These are phyloP conservation scores for Solanum acaule DNA, from an alignment of 257 asterid species.

Conservation along the genomic window DNA sequence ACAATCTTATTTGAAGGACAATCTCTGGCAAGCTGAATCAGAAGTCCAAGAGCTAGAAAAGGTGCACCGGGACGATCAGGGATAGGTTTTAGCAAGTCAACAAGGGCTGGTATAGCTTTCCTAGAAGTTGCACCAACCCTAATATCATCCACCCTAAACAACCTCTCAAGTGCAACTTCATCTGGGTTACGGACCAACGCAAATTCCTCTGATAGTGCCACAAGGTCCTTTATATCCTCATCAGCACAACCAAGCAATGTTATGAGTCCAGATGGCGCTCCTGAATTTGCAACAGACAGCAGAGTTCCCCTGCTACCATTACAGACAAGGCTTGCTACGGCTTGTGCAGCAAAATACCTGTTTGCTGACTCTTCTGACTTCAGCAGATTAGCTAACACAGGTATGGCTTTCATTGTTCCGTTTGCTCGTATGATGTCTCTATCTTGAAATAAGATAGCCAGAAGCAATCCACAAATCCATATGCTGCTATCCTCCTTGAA, in stretches of 20 bases:
- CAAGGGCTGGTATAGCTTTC: slow-evolving; percentile 96
- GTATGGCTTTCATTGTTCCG: slow-evolving; percentile 82
- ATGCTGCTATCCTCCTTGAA: slow-evolving; percentile 75
- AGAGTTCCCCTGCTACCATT: slow-evolving; percentile 99
- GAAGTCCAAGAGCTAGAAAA: slow-evolving; percentile 77
- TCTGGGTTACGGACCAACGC: slow-evolving; percentile 78
- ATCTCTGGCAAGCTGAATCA: slow-evolving; percentile 81
- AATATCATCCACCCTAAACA: slow-evolving; percentile 95
- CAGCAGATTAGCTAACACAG: slow-evolving; percentile 72
- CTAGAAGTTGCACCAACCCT: slow-evolving; percentile 94
- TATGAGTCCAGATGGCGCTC: slow-evolving; percentile 87
- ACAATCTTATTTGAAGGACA: slow-evolving; percentile 78
- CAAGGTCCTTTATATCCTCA: slow-evolving; percentile 65
- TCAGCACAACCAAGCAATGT: slow-evolving; percentile 92
- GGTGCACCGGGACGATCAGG: slow-evolving; percentile 99
- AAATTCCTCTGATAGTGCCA: slow-evolving; percentile 78
- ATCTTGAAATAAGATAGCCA: slow-evolving; percentile 78
- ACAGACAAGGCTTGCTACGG: slow-evolving; percentile 89
- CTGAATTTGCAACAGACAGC: slow-evolving; percentile 95
- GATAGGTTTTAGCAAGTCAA: slow-evolving; percentile 92
- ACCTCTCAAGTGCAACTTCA: slow-evolving; percentile 88
- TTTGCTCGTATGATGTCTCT: slow-evolving; percentile 80
- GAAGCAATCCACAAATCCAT: slow-evolving; percentile 74
- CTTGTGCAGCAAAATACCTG: slow-evolving; percentile 97
- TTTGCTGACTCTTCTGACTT: slow-evolving; percentile 80